These are phyloP conservation scores for Trichomonascaceae sp. DNA, from an alignment of 1,139 yeast species.

Conservation along the genomic window DNA sequence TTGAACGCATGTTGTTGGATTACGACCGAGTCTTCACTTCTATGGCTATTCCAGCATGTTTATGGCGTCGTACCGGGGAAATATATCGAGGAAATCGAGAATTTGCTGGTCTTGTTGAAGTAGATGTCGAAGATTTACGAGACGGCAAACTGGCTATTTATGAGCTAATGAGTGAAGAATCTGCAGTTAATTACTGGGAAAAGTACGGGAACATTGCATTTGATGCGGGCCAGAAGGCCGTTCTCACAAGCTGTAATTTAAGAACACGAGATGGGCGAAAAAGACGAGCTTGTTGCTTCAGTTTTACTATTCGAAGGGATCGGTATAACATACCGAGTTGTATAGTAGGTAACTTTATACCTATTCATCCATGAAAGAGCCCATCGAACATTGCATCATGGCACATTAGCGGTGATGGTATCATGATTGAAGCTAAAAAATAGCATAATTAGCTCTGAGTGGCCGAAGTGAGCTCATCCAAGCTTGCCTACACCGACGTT, in stretches of 20 bases:
- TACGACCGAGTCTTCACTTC: constrained; percentile 94
- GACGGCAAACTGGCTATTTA: constrained; percentile 91
- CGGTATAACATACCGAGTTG: constrained; percentile 93
- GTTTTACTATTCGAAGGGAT: constrained; percentile 90
- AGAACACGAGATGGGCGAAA: constrained; percentile 79
- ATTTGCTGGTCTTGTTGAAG: constrained; percentile 93
- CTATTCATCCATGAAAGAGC: constrained; percentile 48
- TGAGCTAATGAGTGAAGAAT: constrained; percentile 92
- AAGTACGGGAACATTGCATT: constrained; percentile 95
- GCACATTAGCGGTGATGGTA: neutral
- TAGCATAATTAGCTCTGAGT: no score
- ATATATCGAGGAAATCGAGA: constrained; percentile 93
- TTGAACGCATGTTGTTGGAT: constrained; percentile 87
- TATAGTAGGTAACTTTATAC: constrained; percentile 93
- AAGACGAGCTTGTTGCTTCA: constrained; percentile 83
- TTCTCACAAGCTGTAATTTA: constrained; percentile 82
- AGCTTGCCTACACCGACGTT: neutral
- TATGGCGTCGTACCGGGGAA: constrained; percentile 97
- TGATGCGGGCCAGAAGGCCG: constrained; percentile 94
- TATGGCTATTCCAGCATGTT: constrained; percentile 96
- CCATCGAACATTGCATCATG: no score
- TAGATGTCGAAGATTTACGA: constrained; percentile 80
- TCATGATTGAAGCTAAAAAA: neutral
- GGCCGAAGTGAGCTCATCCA: no score
- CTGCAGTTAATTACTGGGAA: constrained; percentile 98